Evolutionary conservation across 805 yeast species (phyloP), one percentile per base, ranked within the genome.

Genomic region (Geotrichum ghanense): DNA sequence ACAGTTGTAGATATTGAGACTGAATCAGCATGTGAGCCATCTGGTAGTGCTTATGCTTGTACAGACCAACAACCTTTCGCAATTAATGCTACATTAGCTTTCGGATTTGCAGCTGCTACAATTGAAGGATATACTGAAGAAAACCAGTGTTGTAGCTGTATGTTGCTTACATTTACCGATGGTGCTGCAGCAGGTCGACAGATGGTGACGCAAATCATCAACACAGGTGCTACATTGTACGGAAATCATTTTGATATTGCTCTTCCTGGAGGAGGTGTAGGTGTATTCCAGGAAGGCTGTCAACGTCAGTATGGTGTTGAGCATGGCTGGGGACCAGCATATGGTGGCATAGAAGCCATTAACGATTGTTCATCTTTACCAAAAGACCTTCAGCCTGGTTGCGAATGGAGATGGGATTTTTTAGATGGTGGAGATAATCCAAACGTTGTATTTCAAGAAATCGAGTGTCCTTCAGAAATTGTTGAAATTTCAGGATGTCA

Each of bases 321-420:
- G 9, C 6, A 16, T 44, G 47, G 34, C 14, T 44, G 45, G 45
- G 47, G 47, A n/a, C n/a, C 27, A 9, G 17, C 9, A 41, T 44
- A 44, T 43, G 47, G 47, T 41, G 47, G 47, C 17, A 46, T 44
- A 22, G 22, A 16, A n/a, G 14, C 45, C 9, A 22, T 10, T 14
- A n/a, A 23, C n/a, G 46, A 44, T 10, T 44, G 47, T 44, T 9
- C 27, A 22, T 27, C 17, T 41, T n/a, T 44, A 12, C 47, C 47
- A 22, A 22, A 27, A n/a, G 10, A 7, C 16, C 24, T 44, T 9
- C 47, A 44, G 41, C 14, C 47, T 17, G 47, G 47, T 7, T 44
- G 47, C 17, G 46, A 44, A 42, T 44, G 45, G 46, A 44, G 47
- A 42, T 44, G 22, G 19, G 47, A 44, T 41, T 40, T 16, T 16